Conservation (phyloP, 1,284 basidiomycete species). For the Trichosporon asahii region DNA sequence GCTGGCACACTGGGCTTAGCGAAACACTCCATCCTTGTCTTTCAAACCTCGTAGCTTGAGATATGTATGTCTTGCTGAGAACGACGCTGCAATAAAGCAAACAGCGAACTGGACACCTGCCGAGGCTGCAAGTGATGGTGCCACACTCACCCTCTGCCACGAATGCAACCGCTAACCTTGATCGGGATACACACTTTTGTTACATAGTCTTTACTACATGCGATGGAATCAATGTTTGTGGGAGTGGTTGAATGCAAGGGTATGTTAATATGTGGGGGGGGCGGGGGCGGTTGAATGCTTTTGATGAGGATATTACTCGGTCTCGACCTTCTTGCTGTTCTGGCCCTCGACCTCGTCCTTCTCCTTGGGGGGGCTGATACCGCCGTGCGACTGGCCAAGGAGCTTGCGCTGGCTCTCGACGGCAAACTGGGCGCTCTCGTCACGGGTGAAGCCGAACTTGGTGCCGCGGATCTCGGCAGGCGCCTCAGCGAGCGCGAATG, state of each 20-base stretch:
- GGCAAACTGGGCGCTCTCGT: conserved; percentile 61
- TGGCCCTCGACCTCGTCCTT: background rate
- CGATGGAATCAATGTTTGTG: background rate
- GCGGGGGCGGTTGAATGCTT: background rate
- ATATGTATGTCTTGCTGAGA: no score
- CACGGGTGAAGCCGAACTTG: conserved; percentile 68
- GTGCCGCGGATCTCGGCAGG: conserved; percentile 75
- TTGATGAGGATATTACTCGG: background rate
- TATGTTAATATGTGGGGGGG: background rate
- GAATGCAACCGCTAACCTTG: background rate
- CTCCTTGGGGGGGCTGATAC: conserved; percentile 4
- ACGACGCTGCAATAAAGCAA: no score
- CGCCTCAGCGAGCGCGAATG: conserved; percentile 86
- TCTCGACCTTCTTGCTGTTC: background rate
- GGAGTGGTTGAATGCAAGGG: background rate
- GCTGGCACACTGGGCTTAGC: no score
- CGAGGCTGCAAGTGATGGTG: background rate
- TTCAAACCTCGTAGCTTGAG: no score
- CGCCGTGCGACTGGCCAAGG: conserved; percentile 8
- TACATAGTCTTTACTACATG: background rate
- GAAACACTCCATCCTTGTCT: no score
- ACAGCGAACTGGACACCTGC: no score
- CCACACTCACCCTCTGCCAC: background rate
- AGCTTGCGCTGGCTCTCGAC: conserved; percentile 47
- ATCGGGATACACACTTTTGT: background rate